Base-by-base conservation (phyloP, 2,329 filamentous ascomycete species). In the Penicillium hordei region DNA sequence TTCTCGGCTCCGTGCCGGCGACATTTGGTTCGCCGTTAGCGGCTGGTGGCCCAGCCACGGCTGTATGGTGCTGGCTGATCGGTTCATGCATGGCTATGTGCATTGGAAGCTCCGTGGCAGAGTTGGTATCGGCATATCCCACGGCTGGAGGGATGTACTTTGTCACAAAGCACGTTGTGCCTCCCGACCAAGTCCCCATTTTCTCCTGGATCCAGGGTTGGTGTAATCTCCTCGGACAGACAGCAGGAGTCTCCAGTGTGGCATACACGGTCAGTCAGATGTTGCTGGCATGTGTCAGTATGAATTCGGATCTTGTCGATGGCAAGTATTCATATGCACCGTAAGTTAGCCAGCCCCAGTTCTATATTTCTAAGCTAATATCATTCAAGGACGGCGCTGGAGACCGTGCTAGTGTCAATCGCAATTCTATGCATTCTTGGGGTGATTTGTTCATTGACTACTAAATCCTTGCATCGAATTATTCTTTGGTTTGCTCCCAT, bases 61-160 rank as follows among this genome's bases (percentile, higher is more conserved):
- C 84, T 43, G 83, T 87, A 38, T 88, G 86, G 85, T 83, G 83
- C 54, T 88, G 86, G 85, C 78, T 86, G 61, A 79, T 86, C 57
- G 85, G 85, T 31, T 86, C 83, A 13, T 74, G 82, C 60, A 87
- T 87, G 84, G 84, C 85, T 34, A 82, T 85, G 69, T 84, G 83
- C 61, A 87, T 87, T 64, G 84, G 83, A 15, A 84, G 82, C 63
- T 87, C 84, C 57, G 85, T 88, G n/a, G 82, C 85, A 43, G 85
- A 88, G 71, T 72, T 88, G 52, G 84, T 87, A 29, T 87, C 85
- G 8, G 85, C 85, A 33, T 88, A 88, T 72, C 86, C 86, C 34
- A 88, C 86, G 2, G 85, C 85, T 2, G 85, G 85, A 21, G 86
- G 86, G 3, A 87, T 88, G 84, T 88, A 88, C 70, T 88, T 87